A percentile compares a stretch with the other conserved stretches of the same genome.
phyloP scores from a whole-genome alignment of 169 alveolate genomes.

The Besnoitia besnoiti region DNA sequence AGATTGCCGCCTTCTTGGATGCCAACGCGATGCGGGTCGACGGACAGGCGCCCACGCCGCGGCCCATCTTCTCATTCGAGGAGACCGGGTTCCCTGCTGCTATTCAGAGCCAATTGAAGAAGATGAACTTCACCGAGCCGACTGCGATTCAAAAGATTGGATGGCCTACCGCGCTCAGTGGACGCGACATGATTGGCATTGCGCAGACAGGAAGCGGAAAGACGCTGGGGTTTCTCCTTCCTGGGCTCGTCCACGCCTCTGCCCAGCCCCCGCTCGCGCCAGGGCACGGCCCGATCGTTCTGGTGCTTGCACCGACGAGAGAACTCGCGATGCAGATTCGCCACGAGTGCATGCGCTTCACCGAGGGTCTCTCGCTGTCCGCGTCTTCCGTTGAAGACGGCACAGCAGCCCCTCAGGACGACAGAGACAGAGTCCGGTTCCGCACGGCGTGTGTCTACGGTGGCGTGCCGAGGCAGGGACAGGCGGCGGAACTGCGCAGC shows the following conservation, averaged over 20 bases:
- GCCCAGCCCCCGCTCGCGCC: conserved; percentile 76
- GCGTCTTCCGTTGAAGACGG: background rate
- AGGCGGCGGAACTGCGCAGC: conserved; percentile 73
- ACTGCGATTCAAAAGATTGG: conserved; percentile 93
- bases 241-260: conserved; percentile 95
- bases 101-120: conserved; percentile 81
- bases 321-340: conserved; percentile 89
- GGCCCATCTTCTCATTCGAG: conserved; percentile 89
- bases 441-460: conserved; percentile 86
- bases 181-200: conserved; percentile 94
- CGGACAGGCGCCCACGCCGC: conserved; percentile 79
- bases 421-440: conserved; percentile 54
- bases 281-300: conserved; percentile 74
- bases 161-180: conserved; percentile 87
- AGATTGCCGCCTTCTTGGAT: background rate
- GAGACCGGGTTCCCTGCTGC: conserved; percentile 91
- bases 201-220: conserved; percentile 99
- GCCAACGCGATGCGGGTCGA: conserved; percentile 35
- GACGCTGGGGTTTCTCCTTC: conserved; percentile 96
- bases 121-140: conserved; percentile 87
- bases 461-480: conserved; percentile 82
- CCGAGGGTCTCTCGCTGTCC: conserved; percentile 9
- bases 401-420: conserved; percentile 72
- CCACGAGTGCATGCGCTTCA: conserved; percentile 76
- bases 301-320: conserved; percentile 89